Evolutionary conservation across 345 rosid species (phyloP).

Genomic region (Rhizophora mangle): DNA sequence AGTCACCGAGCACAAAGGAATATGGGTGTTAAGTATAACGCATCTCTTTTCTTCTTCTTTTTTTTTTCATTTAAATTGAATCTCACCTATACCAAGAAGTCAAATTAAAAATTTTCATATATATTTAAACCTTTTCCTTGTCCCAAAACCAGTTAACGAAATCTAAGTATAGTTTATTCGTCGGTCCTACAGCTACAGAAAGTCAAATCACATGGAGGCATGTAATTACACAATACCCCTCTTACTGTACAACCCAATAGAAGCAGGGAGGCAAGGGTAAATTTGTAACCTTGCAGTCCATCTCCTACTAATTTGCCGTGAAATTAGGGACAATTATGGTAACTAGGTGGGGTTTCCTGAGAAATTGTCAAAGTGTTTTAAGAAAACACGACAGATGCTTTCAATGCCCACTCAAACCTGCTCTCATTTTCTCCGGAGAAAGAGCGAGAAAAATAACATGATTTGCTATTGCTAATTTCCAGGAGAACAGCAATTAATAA

Average conservation of each 20-base stretch:
- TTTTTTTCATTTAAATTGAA: too few species aligned
- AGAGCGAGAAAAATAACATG: constrained; percentile 6
- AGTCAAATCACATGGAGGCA: background rate
- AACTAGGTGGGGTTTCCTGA: constrained; percentile 27
- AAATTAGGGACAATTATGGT: constrained; percentile 37
- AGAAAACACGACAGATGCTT: background rate
- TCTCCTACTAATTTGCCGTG: constrained; percentile 57
- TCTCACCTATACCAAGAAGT: too few species aligned
- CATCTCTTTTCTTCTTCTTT: background rate
- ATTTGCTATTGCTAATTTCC: constrained; percentile 25
- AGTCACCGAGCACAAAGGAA: background rate
- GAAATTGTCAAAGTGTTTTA: constrained; percentile 6
- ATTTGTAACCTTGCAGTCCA: constrained; percentile 28
- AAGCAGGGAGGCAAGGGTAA: constrained; percentile 22
- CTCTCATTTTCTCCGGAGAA: constrained; percentile 19
- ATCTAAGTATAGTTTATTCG: background rate
- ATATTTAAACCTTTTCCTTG: background rate
- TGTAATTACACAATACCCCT: constrained; percentile 32
- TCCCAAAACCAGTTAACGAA: background rate
- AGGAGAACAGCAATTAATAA: constrained; percentile 25
- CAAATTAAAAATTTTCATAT: background rate
- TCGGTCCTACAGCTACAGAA: constrained; percentile 28
- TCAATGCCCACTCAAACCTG: constrained; percentile 21
- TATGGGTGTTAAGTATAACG: background rate
- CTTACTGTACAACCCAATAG: constrained; percentile 5